These are phyloP conservation scores for Solanum chmielewskii DNA, from an alignment of 257 asterid species.

Conservation along the genomic window DNA sequence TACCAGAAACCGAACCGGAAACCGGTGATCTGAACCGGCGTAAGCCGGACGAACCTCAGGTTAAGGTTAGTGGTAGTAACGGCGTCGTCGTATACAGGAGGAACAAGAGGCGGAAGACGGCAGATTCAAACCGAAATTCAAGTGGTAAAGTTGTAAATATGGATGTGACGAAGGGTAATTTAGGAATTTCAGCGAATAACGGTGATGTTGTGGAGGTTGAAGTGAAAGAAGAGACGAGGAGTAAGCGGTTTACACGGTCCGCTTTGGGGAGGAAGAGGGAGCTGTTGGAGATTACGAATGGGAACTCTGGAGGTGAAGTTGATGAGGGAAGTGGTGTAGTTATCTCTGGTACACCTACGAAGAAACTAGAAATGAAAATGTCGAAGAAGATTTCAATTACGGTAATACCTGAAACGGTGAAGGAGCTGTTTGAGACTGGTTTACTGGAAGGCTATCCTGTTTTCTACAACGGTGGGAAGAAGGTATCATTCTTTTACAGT, in stretches of 20 bases:
- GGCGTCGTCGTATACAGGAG: constrained; percentile 61
- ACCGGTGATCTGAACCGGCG: constrained; percentile 4
- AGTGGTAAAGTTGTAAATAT: constrained; percentile 8
- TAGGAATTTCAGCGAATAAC: constrained; percentile 5
- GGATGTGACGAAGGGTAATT: constrained; percentile 12
- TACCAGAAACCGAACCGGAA: constrained; percentile 8
- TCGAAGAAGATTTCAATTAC: constrained; percentile 43
- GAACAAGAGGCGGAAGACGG: constrained; percentile 48
- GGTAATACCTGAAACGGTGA: constrained; percentile 72
- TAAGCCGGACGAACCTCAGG: constrained; percentile 2
- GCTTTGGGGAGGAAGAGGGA: constrained; percentile 23
- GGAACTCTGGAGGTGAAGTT: constrained; percentile 9
- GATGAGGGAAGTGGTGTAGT: constrained; percentile 14
- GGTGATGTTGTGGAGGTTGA: constrained; percentile 49
- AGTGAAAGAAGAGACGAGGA: constrained; percentile 36
- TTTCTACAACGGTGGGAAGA: constrained; percentile 93
- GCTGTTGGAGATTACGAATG: constrained; percentile 19
- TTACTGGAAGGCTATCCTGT: constrained; percentile 93
- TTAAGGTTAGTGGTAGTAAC: constrained; percentile 43
- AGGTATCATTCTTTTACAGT: constrained; percentile 27
- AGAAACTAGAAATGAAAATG: constrained; percentile 64
- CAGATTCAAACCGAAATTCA: not conserved
- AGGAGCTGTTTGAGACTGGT: constrained; percentile 90
- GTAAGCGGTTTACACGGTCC: constrained; percentile 50
- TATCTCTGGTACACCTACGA: constrained; percentile 21